These are phyloP conservation scores for Penicillium fimorum DNA, from an alignment of 495 filamentous ascomycete genomes.

Conservation along the genomic window DNA sequence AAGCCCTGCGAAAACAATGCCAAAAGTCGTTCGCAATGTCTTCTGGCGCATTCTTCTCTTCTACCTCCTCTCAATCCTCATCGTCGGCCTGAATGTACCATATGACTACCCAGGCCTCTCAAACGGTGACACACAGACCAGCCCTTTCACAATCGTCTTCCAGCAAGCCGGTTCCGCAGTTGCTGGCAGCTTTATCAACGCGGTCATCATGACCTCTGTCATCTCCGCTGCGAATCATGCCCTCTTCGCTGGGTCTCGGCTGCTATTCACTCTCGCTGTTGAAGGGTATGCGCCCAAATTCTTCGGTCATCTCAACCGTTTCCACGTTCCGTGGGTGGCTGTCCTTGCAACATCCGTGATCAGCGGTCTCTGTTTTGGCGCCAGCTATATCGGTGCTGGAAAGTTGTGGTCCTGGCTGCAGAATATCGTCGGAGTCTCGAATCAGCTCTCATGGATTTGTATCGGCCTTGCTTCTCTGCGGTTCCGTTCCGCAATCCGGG, in stretches of 20 bases:
- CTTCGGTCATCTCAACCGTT: slow-evolving; percentile 53
- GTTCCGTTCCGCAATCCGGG: slow-evolving; percentile 54
- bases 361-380: slow-evolving; percentile 58
- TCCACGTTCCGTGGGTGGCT: slow-evolving; percentile 58
- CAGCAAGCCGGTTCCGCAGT: slow-evolving; percentile 46
- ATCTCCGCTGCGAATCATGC: slow-evolving; percentile 55
- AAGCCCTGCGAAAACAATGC: slow-evolving; percentile 46
- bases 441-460: slow-evolving; percentile 60
- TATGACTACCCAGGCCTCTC: slow-evolving; percentile 50
- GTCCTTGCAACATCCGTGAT: slow-evolving; percentile 55
- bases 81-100: slow-evolving; percentile 53
- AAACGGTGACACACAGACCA: slow-evolving; percentile 39
- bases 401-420: slow-evolving; percentile 59
- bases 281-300: slow-evolving; percentile 47
- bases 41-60: slow-evolving; percentile 55
- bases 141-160: slow-evolving; percentile 56
- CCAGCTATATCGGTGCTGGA: slow-evolving; percentile 60
- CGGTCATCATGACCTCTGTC: slow-evolving; percentile 54
- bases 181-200: slow-evolving; percentile 56
- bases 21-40: slow-evolving; percentile 52
- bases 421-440: slow-evolving; percentile 62
- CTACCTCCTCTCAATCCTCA: slow-evolving; percentile 50
- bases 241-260: slow-evolving; percentile 52
- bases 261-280: slow-evolving; percentile 50
- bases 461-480: slow-evolving; percentile 59